A percentile compares a stretch with the other conserved stretches of the same genome.
These are phyloP conservation scores for Pseudogymnoascus sp. DNA, from an alignment of 2,329 filamentous ascomycete genomes.

Conservation along the genomic window DNA sequence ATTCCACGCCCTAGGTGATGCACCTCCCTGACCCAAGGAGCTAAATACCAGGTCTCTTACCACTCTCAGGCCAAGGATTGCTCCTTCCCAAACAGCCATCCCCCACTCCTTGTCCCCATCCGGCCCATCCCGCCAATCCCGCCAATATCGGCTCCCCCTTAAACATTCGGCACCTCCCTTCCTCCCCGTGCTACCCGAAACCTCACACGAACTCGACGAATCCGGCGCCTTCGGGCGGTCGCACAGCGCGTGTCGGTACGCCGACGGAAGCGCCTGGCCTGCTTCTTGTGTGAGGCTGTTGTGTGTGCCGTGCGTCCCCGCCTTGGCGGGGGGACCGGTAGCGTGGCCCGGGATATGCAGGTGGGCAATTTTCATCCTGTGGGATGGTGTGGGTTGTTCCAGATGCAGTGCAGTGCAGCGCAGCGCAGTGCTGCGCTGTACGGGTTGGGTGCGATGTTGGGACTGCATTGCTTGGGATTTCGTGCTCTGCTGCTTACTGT, in stretches of 20 bases:
- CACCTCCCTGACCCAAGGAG: background rate
- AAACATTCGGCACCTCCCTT: background rate
- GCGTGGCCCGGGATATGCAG: background rate
- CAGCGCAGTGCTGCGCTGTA: background rate
- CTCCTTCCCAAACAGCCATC: background rate
- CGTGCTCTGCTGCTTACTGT: background rate
- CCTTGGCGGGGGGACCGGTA: conserved; percentile 3
- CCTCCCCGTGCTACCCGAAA: background rate
- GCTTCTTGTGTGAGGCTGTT: background rate
- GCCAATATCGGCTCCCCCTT: background rate
- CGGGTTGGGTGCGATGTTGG: background rate
- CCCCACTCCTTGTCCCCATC: background rate
- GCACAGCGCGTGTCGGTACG: conserved; percentile 1
- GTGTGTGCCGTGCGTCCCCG: background rate
- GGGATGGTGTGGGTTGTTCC: background rate
- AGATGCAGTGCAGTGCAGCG: background rate
- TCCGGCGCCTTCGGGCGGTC: background rate
- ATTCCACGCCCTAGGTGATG: background rate
- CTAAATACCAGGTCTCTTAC: background rate
- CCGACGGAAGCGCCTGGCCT: background rate
- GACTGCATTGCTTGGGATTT: background rate
- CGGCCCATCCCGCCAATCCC: background rate
- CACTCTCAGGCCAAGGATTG: background rate
- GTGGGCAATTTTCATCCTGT: background rate
- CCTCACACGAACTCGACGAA: background rate